These are phyloP conservation scores for Penicillium sp. DNA, from an alignment of 2,329 filamentous ascomycete genomes.

Conservation along the genomic window DNA sequence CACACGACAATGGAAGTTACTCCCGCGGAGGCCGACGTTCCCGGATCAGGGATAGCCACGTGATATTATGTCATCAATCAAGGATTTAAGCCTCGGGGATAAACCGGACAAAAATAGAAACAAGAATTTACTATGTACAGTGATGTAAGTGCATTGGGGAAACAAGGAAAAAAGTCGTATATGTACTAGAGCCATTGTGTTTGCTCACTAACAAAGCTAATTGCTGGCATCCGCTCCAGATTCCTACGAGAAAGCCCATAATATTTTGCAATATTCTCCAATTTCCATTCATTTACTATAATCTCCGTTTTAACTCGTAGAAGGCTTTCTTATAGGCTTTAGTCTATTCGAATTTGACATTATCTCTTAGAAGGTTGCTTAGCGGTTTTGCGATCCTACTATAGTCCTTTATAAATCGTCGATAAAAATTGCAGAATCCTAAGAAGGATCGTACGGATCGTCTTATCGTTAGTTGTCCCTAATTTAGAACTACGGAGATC, in stretches of 20 bases:
- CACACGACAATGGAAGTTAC: not conserved
- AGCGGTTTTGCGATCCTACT: too few species aligned
- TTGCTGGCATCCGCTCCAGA: not conserved
- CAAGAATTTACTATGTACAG: not conserved
- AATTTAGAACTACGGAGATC: too few species aligned
- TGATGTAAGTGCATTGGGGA: too few species aligned
- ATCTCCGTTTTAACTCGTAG: too few species aligned
- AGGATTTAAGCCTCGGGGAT: too few species aligned
- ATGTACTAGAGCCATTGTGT: not conserved
- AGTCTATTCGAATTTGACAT: too few species aligned
- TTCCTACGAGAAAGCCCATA: not conserved
- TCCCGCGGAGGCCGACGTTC: not conserved
- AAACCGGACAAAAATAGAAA: not conserved
- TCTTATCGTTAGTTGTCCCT: too few species aligned
- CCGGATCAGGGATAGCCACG: conserved; percentile 4
- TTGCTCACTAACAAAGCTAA: not conserved
- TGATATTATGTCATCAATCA: not conserved
- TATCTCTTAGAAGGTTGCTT: too few species aligned
- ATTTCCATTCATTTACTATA: conserved; percentile 1
- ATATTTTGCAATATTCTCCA: not conserved
- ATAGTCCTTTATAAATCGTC: too few species aligned
- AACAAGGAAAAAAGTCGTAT: not conserved
- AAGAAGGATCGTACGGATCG: too few species aligned
- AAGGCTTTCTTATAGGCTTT: too few species aligned
- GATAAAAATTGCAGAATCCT: too few species aligned